These are phyloP conservation scores for Solanum aculeatissimum DNA, from an alignment of 305 asterid species.

Conservation along the genomic window DNA sequence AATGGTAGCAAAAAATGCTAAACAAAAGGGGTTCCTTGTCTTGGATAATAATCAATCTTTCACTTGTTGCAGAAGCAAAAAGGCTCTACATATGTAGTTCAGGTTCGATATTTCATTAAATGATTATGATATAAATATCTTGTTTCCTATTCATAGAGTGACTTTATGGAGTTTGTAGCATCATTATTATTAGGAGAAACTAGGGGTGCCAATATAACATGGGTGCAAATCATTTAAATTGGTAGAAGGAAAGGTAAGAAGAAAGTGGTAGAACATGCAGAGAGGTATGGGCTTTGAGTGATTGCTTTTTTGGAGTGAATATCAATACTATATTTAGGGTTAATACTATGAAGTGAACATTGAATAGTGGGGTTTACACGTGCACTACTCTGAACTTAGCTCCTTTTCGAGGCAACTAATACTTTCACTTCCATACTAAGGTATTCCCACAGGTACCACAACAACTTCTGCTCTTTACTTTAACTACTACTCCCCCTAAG, in stretches of 20 bases:
- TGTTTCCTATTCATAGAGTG: too few relatives aligned
- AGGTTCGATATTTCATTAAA: neutral
- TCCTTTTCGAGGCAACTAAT: constrained; percentile 41
- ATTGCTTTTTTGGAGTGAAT: constrained; percentile 3
- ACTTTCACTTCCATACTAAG: constrained; percentile 1
- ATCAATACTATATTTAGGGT: neutral
- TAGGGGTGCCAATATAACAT: neutral
- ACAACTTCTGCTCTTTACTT: neutral
- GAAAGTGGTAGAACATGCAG: neutral
- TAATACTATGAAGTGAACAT: constrained; percentile 7
- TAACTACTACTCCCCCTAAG: neutral
- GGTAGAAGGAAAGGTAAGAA: neutral
- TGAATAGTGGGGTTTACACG: constrained; percentile 38
- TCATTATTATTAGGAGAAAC: neutral
- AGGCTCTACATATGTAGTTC: neutral
- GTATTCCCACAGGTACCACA: neutral
- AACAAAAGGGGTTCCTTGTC: neutral
- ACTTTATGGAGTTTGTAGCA: neutral
- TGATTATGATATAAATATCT: neutral
- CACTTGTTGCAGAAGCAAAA: constrained; percentile 34
- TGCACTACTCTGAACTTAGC: constrained; percentile 38
- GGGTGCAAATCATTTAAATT: neutral
- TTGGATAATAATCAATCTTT: constrained; percentile 31
- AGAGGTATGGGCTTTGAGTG: constrained; percentile 34
- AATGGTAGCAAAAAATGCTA: neutral